phyloP scores from a whole-genome alignment of 352 stramenopile genomes.

The Phytophthora constricta region DNA sequence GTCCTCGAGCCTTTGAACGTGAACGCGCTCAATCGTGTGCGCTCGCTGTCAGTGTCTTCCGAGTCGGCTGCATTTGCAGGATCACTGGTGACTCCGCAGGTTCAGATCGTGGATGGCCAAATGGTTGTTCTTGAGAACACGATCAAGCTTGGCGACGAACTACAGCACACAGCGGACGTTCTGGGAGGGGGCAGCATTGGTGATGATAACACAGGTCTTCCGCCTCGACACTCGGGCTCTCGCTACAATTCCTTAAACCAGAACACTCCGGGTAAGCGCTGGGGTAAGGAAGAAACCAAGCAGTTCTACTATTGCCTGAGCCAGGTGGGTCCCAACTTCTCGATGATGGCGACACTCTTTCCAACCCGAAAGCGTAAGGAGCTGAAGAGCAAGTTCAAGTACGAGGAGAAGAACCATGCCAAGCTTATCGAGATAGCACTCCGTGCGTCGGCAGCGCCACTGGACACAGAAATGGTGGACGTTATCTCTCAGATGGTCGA shows the following conservation, averaged over 20 bases:
- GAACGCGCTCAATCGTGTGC: conserved; percentile 55
- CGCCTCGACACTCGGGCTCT: conserved; percentile 40
- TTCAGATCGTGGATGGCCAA: conserved; percentile 86
- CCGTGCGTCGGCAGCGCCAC: conserved; percentile 65
- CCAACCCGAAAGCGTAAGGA: conserved; percentile 83
- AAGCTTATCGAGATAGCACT: conserved; percentile 84
- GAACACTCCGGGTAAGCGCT: conserved; percentile 63
- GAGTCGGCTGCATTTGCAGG: conserved; percentile 66
- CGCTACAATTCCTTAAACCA: conserved; percentile 51
- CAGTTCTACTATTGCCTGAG: conserved; percentile 91
- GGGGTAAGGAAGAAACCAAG: conserved; percentile 86
- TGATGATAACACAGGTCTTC: conserved; percentile 34
- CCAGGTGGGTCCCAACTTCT: conserved; percentile 86
- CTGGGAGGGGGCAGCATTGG: conserved; percentile 37
- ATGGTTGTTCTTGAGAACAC: conserved; percentile 83
- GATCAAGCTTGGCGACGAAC: conserved; percentile 66
- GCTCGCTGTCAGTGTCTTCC: conserved; percentile 69
- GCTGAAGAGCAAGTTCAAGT: conserved; percentile 90
- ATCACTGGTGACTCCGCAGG: conserved; percentile 76
- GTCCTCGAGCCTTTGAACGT: conserved; percentile 44
- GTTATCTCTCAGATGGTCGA: conserved; percentile 83
- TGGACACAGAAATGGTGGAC: conserved; percentile 85
- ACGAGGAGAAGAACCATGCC: conserved; percentile 82
- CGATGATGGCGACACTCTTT: conserved; percentile 88
- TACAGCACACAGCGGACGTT: conserved; percentile 36